phyloP scores from a whole-genome alignment of 2,329 filamentous ascomycete species.

The Alternaria novae-zelandiae region DNA sequence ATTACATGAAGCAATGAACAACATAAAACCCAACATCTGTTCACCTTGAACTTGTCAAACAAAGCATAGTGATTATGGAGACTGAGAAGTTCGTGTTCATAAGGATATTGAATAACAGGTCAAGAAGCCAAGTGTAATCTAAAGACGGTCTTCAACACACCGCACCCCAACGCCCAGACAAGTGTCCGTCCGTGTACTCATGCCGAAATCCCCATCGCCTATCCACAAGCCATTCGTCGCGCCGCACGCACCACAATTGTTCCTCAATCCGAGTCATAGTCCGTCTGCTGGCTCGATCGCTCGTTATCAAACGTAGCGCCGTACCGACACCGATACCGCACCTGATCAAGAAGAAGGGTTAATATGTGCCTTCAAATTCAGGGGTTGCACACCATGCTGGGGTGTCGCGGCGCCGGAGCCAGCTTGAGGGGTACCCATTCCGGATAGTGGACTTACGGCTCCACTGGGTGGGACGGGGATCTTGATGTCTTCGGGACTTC shows the following conservation, averaged over 20 bases:
- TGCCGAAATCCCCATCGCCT: background rate
- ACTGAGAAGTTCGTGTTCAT: background rate
- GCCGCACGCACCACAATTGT: background rate
- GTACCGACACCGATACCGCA: constrained; percentile 21
- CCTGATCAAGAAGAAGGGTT: constrained; percentile 14
- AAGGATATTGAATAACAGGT: background rate
- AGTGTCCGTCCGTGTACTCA: background rate
- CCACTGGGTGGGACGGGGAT: constrained; percentile 73
- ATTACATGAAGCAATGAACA: background rate
- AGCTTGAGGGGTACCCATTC: constrained; percentile 47
- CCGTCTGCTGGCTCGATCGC: constrained; percentile 27
- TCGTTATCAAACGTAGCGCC: constrained; percentile 29
- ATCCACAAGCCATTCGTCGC: background rate
- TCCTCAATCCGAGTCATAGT: constrained; percentile 18
- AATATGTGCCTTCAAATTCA: constrained; percentile 11
- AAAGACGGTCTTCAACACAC: background rate
- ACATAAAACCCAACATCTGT: background rate
- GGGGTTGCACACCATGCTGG: constrained; percentile 1
- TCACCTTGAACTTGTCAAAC: accelerated
- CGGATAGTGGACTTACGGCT: constrained; percentile 52
- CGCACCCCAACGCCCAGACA: background rate
- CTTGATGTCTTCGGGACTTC: constrained; percentile 80
- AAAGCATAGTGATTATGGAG: background rate
- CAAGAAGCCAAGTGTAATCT: background rate
- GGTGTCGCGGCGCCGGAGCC: constrained; percentile 9